Conservation (phyloP, 805 yeast species). For the Teunomyces pallodes region DNA sequence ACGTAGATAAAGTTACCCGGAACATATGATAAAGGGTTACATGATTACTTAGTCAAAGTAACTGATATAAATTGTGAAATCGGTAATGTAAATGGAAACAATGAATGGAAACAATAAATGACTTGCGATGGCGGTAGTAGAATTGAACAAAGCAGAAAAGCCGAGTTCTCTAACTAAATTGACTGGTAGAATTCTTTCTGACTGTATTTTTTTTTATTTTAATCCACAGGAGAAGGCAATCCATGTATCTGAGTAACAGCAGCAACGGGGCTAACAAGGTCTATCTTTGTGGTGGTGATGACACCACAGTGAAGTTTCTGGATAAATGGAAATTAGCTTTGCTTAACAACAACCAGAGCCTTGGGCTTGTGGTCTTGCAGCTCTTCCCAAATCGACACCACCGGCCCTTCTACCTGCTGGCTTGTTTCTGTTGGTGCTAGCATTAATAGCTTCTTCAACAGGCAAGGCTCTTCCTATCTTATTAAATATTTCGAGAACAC, state of each 20-base stretch:
- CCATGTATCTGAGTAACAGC: too few species aligned
- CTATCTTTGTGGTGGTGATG: too few species aligned
- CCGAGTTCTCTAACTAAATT: not conserved
- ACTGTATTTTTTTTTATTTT: too few species aligned
- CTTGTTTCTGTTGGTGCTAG: conserved; percentile 22
- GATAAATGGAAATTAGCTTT: not conserved
- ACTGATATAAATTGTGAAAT: not conserved
- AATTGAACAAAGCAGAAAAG: not conserved
- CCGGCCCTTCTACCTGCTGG: conserved; percentile 26
- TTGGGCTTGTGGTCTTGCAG: conserved; percentile 20
- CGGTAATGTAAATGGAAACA: not conserved
- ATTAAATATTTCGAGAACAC: conserved; percentile 40
- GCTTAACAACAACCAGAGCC: conserved; percentile 25
- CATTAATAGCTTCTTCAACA: conserved; percentile 33
- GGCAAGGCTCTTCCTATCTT: conserved; percentile 42
- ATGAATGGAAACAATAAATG: not conserved
- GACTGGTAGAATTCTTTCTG: not conserved
- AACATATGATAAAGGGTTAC: not conserved
- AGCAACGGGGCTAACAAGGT: too few species aligned
- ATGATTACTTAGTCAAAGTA: not conserved
- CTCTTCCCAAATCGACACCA: conserved; percentile 38
- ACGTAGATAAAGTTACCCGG: not conserved
- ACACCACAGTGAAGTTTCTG: too few species aligned
- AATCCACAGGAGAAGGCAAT: too few species aligned
- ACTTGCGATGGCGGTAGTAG: not conserved